These are phyloP conservation scores for Multifurca ochricompacta DNA, from an alignment of 768 basidiomycete genomes.

Conservation along the genomic window DNA sequence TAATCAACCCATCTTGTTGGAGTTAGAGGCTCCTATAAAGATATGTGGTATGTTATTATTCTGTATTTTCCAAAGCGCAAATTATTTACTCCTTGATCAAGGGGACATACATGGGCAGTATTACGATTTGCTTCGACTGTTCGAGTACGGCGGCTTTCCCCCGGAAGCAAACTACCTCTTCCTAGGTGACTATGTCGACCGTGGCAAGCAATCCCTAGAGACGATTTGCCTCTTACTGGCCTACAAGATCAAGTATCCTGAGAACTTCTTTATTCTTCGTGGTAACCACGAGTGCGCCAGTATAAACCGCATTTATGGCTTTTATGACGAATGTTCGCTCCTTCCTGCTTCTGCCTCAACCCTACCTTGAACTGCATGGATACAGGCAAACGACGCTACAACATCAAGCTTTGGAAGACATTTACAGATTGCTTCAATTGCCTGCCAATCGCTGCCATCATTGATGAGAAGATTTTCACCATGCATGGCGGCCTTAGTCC, in stretches of 20 bases:
- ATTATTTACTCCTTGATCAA: slow-evolving; percentile 28
- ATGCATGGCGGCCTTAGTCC: slow-evolving; percentile 99
- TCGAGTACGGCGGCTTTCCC: slow-evolving; percentile 98
- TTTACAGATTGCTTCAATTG: slow-evolving; percentile 99
- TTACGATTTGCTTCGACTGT: slow-evolving; percentile 94
- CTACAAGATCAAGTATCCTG: slow-evolving; percentile 99
- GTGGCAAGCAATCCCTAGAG: slow-evolving; percentile 97
- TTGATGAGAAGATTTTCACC: slow-evolving; percentile 99
- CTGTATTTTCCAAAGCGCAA: not conserved
- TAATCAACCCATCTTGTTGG: slow-evolving; percentile 95
- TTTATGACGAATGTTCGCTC: slow-evolving; percentile 96
- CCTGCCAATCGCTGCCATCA: slow-evolving; percentile 96
- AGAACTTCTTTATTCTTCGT: slow-evolving; percentile 99
- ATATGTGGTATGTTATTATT: slow-evolving; percentile 77
- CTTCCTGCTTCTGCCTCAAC: not conserved
- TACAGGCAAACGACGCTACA: slow-evolving; percentile 97
- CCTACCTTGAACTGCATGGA: slow-evolving; percentile 3
- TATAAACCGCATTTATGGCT: slow-evolving; percentile 99
- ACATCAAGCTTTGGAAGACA: slow-evolving; percentile 99
- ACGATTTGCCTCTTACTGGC: slow-evolving; percentile 98
- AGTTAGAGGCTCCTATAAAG: slow-evolving; percentile 99
- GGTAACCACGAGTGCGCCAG: slow-evolving; percentile 99
- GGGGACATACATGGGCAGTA: slow-evolving; percentile 99
- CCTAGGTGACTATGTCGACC: slow-evolving; percentile 98
- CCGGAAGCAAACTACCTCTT: slow-evolving; percentile 99